Percentiles rank a stretch among this genome's conserved stretches.
phyloP scores from a whole-genome alignment of 768 basidiomycete species.

The Boletus subparvulus region DNA sequence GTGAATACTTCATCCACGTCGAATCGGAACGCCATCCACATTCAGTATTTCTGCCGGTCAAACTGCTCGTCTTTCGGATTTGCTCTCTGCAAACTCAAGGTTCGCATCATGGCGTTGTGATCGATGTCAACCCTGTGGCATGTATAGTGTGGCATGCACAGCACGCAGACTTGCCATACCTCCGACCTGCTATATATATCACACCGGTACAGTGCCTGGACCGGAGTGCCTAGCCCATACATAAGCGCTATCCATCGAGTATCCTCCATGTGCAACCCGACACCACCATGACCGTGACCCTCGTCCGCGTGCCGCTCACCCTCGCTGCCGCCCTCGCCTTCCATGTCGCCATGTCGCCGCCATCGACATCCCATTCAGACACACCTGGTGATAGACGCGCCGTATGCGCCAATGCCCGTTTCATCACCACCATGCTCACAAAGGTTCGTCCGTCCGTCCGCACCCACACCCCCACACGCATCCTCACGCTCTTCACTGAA shows the following conservation, averaged over 20 bases:
- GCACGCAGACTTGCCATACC: not conserved
- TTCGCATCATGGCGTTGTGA: too few species aligned
- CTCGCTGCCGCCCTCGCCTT: conserved; percentile 44
- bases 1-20: too few species aligned
- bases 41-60: too few species aligned
- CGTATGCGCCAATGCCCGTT: conserved; percentile 6
- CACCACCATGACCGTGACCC: conserved; percentile 10
- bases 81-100: too few species aligned
- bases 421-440: conserved; percentile 6
- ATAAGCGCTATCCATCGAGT: not conserved
- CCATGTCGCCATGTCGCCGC: conserved; percentile 48
- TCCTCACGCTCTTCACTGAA: not conserved
- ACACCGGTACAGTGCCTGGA: not conserved
- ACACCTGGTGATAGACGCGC: conserved; percentile 27
- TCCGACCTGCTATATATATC: not conserved
- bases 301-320: conserved; percentile 45
- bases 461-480: too few species aligned
- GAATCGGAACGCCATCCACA: too few species aligned
- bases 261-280: not conserved
- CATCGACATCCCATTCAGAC: not conserved
- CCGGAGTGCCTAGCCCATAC: not conserved
- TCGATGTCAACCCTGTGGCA: not conserved
- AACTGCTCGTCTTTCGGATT: too few species aligned
- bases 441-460: conserved; percentile 11
- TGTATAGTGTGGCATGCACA: too few species aligned